phyloP scores from a whole-genome alignment of 495 filamentous ascomycete genomes.

The Trypethelium eluteriae region DNA sequence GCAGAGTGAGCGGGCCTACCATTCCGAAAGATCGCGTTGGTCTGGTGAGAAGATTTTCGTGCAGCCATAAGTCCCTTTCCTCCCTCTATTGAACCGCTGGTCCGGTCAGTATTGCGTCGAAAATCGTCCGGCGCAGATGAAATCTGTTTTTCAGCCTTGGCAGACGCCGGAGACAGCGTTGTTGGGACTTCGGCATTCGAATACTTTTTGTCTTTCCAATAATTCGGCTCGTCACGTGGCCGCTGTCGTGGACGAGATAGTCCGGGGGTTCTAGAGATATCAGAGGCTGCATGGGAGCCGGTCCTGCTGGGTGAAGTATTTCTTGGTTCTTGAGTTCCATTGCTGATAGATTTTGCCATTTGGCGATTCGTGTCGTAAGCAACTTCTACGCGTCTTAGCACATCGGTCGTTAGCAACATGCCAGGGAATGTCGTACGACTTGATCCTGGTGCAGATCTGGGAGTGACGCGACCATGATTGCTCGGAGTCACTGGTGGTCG shows the following conservation, averaged over 20 bases:
- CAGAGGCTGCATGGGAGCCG: neutral
- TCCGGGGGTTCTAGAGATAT: neutral
- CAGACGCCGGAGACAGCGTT: neutral
- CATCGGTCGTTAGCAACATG: neutral
- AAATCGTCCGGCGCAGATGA: neutral
- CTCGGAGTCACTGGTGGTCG: neutral
- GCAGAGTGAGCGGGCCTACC: neutral
- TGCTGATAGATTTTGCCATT: slow-evolving; percentile 5
- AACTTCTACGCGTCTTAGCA: neutral
- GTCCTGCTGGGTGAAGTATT: neutral
- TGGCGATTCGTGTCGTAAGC: neutral
- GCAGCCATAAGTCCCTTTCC: neutral
- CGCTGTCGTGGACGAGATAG: neutral
- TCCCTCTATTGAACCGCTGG: neutral
- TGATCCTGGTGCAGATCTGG: neutral
- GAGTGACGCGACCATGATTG: slow-evolving; percentile 2
- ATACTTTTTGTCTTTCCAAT: slow-evolving; percentile 5
- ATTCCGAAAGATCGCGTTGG: neutral
- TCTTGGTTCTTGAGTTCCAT: slow-evolving; percentile 4
- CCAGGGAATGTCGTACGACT: neutral
- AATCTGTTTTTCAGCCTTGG: neutral
- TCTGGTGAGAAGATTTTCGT: slow-evolving; percentile 6
- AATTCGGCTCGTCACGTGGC: slow-evolving; percentile 4
- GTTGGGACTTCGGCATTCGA: neutral
- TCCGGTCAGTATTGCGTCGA: neutral